Percentiles rank a stretch among this genome's conserved stretches.
Conservation (phyloP, 148 eudicot species). For the Vaccinium corymbosum region DNA sequence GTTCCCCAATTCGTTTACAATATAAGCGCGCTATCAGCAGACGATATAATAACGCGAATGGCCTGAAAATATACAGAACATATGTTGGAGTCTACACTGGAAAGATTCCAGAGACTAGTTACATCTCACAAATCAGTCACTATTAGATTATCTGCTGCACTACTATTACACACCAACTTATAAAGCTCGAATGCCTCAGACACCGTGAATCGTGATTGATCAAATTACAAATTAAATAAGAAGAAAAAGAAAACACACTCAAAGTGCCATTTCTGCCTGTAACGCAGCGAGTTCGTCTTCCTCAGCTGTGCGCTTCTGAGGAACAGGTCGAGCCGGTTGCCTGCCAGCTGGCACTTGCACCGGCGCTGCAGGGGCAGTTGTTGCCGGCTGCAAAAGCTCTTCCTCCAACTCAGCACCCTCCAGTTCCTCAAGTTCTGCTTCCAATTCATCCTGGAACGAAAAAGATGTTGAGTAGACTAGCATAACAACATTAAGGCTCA, state of each 20-base stretch:
- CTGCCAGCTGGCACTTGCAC: slow-evolving; percentile 36
- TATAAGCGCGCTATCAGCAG: background rate
- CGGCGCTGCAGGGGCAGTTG: slow-evolving; percentile 38
- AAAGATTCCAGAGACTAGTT: slow-evolving; percentile 10
- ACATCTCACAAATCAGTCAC: background rate
- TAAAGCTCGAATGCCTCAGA: background rate
- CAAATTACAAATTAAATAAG: slow-evolving; percentile 11
- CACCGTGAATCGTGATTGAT: background rate
- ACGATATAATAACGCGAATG: slow-evolving; percentile 1
- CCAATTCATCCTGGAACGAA: slow-evolving; percentile 50
- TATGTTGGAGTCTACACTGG: background rate
- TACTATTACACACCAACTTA: slow-evolving; percentile 9
- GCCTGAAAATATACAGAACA: slow-evolving; percentile 16
- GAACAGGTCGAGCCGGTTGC: slow-evolving; percentile 42
- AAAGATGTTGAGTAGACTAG: background rate
- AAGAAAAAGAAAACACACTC: slow-evolving; percentile 20
- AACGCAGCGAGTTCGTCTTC: slow-evolving; percentile 69
- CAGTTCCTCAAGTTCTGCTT: slow-evolving; percentile 62
- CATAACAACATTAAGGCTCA: background rate
- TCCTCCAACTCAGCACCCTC: slow-evolving; percentile 51
- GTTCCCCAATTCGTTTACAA: background rate
- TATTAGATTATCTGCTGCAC: background rate
- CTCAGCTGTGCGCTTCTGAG: slow-evolving; percentile 43
- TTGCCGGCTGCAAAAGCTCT: slow-evolving; percentile 52
- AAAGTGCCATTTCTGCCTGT: slow-evolving; percentile 74